These are phyloP conservation scores for Monilinia laxa DNA, from an alignment of 2,329 filamentous ascomycete species.

Conservation along the genomic window DNA sequence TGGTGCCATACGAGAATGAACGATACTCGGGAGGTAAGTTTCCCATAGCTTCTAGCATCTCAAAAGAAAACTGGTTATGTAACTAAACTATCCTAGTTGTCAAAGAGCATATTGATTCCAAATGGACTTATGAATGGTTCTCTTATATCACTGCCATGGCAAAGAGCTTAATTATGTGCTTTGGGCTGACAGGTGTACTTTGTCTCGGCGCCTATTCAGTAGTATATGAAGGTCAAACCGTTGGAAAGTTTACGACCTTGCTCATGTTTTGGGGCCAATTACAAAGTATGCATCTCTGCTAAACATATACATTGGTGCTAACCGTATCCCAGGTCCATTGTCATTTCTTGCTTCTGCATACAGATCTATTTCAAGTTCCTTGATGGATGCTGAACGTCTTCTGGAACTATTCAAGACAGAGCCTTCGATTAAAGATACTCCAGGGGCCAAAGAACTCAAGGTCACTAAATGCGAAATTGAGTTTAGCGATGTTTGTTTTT, in stretches of 20 bases:
- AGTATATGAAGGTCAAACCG: constrained; percentile 46
- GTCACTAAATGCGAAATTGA: constrained; percentile 43
- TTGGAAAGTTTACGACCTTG: constrained; percentile 64
- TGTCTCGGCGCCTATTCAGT: constrained; percentile 37
- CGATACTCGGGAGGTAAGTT: constrained; percentile 46
- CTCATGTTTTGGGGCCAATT: constrained; percentile 62
- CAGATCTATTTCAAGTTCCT: constrained; percentile 51
- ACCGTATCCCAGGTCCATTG: constrained; percentile 37
- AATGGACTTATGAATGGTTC: constrained; percentile 41
- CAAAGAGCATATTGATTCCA: constrained; percentile 42
- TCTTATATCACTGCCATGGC: constrained; percentile 49
- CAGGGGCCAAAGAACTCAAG: constrained; percentile 47
- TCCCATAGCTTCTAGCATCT: background rate
- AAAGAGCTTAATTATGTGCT: constrained; percentile 52
- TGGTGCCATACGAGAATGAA: constrained; percentile 51
- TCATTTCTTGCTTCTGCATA: constrained; percentile 46
- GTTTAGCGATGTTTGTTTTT: constrained; percentile 42
- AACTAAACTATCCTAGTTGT: constrained; percentile 37
- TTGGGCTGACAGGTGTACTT: constrained; percentile 48
- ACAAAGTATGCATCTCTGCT: constrained; percentile 39
- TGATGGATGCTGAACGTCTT: constrained; percentile 66
- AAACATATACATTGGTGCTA: constrained; percentile 22
- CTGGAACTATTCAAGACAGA: constrained; percentile 57
- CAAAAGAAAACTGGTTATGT: no score
- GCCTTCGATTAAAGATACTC: constrained; percentile 52